Percentiles rank a stretch among this genome's conserved stretches.
Conservation (phyloP, 805 yeast species). For the Vanderwaltozyma polyspora region DNA sequence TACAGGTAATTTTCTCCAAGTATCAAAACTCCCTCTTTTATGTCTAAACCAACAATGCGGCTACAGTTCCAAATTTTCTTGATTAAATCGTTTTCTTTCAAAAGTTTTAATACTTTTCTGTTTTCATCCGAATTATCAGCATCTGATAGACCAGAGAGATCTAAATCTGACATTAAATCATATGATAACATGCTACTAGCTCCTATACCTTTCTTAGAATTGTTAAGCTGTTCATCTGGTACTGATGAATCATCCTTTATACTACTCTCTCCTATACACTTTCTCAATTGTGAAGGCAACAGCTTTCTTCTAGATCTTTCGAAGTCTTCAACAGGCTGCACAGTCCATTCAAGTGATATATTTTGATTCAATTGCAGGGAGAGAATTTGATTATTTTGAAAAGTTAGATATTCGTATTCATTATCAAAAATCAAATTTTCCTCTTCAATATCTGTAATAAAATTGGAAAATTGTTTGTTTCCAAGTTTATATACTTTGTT, state of each 20-base stretch:
- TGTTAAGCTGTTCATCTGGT: too few species aligned
- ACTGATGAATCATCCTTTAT: too few species aligned
- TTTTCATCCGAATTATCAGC: conserved; percentile 46
- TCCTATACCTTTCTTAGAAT: too few species aligned
- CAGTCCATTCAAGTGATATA: conserved; percentile 27
- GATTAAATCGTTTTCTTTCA: conserved; percentile 61
- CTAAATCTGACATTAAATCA: conserved; percentile 37
- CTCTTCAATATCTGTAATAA: conserved; percentile 52
- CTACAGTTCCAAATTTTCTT: conserved; percentile 66
- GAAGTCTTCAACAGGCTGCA: conserved; percentile 61
- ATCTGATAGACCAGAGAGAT: conserved; percentile 23
- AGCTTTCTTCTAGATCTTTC: conserved; percentile 57
- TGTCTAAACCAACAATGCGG: conserved; percentile 63
- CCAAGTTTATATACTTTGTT: conserved; percentile 35
- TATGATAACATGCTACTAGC: conserved; percentile 22
- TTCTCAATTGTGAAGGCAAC: neutral
- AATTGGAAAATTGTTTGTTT: conserved; percentile 38
- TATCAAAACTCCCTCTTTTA: conserved; percentile 64
- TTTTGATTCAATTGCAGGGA: conserved; percentile 31
- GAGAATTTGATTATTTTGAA: conserved; percentile 37
- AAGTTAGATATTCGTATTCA: conserved; percentile 34
- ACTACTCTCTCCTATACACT: too few species aligned
- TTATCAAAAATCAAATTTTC: conserved; percentile 28
- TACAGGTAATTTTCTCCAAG: conserved; percentile 56
- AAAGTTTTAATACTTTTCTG: conserved; percentile 58